Base-by-base conservation (phyloP, 140 eudicot species). In the Erigeron philadelphicus region DNA sequence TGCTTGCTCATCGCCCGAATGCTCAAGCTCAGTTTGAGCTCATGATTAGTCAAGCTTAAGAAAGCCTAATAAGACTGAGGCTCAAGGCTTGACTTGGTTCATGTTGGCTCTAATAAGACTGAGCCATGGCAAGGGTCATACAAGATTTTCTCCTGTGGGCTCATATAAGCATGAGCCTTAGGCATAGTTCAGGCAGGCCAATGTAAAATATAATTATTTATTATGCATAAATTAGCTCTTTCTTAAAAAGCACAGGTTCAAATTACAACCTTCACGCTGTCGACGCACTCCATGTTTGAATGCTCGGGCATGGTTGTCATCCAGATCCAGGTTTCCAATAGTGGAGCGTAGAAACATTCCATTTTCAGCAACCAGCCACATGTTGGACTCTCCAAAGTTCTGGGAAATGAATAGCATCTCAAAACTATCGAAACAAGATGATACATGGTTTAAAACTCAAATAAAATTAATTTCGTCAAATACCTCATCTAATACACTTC, bases 311-410 rank as follows among this genome's bases (percentile, higher is more conserved):
- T 84, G 17, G 90, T 83, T 9, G 95, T 86, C 93, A 84, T 86
- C 98, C 98, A 92, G 18, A 81, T 73, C 68, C 95, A n/a, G n/a
- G 96, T 56, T 72, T n/a, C n/a, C n/a, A n/a, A n/a, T 80, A 25
- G 95, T 81, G 43, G 84, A 82, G 4, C 96, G 92, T 21, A 92
- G 67, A 74, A 92, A 92, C 95, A 92, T 92, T 61, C 98, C 98
- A 73, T 92, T 85, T 62, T 92, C 98, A 31, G 98, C 96, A 0
- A 95, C 98, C 82, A 92, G 67, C 98, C 98, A 92, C 96, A 92
- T 78, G 81, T 88, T 74, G 68, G 18, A 88, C 62, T 89, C 86
- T 13, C 84, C 76, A 41, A 88, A 92, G 78, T 88, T 92, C 98
- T 92, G 83, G 57, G 17, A 46, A 46, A 38, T 48, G 66, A 79